Evolutionary conservation across 139 green algal genomes (phyloP), one percentile per base, ranked within the genome.

Genomic region (Chlamydomonas urium): DNA sequence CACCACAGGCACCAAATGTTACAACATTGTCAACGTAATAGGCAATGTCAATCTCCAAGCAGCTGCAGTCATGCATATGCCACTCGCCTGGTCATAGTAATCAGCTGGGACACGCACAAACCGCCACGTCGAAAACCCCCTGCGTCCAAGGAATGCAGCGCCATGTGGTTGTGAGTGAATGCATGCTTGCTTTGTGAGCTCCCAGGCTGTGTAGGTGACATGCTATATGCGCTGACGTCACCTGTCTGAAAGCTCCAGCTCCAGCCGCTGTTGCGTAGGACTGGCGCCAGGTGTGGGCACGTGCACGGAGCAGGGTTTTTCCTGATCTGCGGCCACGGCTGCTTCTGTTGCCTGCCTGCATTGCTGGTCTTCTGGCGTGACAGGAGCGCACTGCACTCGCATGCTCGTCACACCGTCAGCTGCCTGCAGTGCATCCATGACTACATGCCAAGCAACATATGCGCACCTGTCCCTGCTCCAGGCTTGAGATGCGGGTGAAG

Each of bases 51-150:
- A 24, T 8, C 35, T 50, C 5, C 17, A 23, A 42, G 59, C 14
- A 42, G 8, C 14, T 42, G 59, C 28, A 47, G 4, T 21, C 28
- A 47, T 5, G 59, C 28, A 17, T 5, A 17, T 23, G 10, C 59
- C 5, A 66, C 24, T 32, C 24, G n/a, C 60, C n/a, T 71, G 47
- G 14, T 90, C 78, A 70, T 98, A 98, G 75, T 98, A 98, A 36
- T 96, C 82, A 4, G 47, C 28, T 21, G 92, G 85, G 59, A 93
- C 89, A 1, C 88, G 74, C 38, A 87, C 66, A 76, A 97, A 97
- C 23, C 67, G 74, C 35, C 77, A 81, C 26, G 69, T 53, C 24
- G 73, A 76, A 28, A 84, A 76, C n/a, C n/a, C n/a, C n/a, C n/a
- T n/a, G n/a, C n/a, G n/a, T n/a, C n/a, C n/a, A n/a, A n/a, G n/a